Base-by-base conservation (phyloP, 352 stramenopile species). In the Plasmopara muralis region DNA sequence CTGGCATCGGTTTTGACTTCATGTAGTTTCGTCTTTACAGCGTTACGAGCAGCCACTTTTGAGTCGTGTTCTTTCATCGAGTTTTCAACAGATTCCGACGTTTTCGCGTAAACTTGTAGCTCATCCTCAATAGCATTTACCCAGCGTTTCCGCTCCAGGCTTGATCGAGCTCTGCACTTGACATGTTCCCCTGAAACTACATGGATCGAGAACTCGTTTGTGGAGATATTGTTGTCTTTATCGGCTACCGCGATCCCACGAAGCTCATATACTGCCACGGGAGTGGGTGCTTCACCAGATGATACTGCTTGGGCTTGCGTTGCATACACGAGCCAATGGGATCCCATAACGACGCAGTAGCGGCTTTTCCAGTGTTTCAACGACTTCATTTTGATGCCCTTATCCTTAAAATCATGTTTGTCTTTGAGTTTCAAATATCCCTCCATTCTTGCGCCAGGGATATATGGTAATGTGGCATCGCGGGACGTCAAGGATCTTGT, bases 331-430 rank as follows among this genome's bases (percentile, higher is more conserved):
- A 91, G 60, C 72, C 75, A 83, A 50, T 89, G 71, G 15, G 74
- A 74, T 6, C 76, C 74, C 49, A 91, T 66, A 29, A 91, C 58
- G 20, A 87, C 81, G 16, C 71, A 82, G 49, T 89, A 91, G n/a
- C 73, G 64, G 3, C 60, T 69, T 45, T 74, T 77, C 77, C 77
- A 89, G 42, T 49, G 53, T 15, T 51, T 60, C 2, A 74, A 50
- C 14, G 66, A 28, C 13, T 69, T 60, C 39, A 74, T 59, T 42
- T 62, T 70, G 16, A 74, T 44, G 6, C 41, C 25, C 43, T 62
- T 72, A 18, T 66, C 60, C 15, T 48, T 30, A 2, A 50, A 35
- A 7, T 55, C 59, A 4, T 49, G 47, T 1, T 39, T 20, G 34
- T 72, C 58, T 55, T 70, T 76, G 0, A 81, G 43, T 15, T 83